Conservation (phyloP, 257 asterid genomes). For the Solanum etuberosum region DNA sequence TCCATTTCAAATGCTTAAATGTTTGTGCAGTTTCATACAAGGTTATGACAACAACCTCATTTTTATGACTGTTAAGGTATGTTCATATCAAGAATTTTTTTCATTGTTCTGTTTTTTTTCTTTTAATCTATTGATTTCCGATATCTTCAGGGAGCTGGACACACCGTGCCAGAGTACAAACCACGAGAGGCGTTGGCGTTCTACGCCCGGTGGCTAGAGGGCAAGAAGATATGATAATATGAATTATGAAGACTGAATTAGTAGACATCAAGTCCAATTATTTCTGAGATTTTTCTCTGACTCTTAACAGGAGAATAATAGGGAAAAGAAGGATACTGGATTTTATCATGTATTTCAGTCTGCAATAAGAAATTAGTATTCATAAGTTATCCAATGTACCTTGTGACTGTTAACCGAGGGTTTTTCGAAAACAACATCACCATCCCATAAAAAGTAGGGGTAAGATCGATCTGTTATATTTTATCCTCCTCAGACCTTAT, state of each 20-base stretch:
- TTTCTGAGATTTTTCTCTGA: background rate
- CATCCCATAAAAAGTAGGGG: too few species aligned
- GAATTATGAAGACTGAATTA: background rate
- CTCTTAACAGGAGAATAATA: background rate
- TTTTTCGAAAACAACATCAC: too few species aligned
- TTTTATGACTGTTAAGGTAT: conserved; percentile 78
- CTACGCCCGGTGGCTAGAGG: conserved; percentile 62
- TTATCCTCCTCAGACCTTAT: too few species aligned
- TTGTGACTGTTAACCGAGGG: background rate
- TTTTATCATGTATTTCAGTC: background rate
- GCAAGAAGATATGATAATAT: conserved; percentile 29
- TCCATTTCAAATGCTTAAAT: background rate
- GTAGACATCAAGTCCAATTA: background rate
- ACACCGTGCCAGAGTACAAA: conserved; percentile 89
- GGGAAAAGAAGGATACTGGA: background rate
- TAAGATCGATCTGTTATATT: too few species aligned
- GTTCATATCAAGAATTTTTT: background rate
- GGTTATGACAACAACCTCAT: conserved; percentile 71
- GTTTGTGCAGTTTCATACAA: conserved; percentile 45
- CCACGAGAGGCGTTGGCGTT: conserved; percentile 70
- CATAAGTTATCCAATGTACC: background rate
- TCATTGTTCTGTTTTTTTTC: background rate
- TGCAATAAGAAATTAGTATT: background rate
- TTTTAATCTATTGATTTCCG: background rate
- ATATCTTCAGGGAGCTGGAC: conserved; percentile 70